Conservation (phyloP, 768 basidiomycete genomes). For the Kwoniella dendrophila region DNA sequence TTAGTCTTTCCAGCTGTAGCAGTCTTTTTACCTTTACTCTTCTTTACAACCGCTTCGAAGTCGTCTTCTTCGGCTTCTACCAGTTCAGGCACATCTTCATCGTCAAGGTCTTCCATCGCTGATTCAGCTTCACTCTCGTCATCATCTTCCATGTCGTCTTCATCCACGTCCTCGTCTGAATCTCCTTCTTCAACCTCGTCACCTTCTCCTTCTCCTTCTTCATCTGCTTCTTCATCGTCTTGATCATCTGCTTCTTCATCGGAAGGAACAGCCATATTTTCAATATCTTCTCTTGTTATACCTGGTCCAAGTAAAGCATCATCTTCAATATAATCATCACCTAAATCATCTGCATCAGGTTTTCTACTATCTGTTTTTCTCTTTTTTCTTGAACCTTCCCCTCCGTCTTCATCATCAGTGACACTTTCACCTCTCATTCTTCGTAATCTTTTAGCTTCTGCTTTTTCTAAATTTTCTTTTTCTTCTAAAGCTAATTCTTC, state of each 20-base stretch:
- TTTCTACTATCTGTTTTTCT: constrained; percentile 58
- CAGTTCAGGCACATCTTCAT: constrained; percentile 17
- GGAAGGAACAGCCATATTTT: constrained; percentile 42
- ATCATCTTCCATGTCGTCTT: constrained; percentile 57
- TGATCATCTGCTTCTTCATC: constrained; percentile 56
- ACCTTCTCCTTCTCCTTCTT: constrained; percentile 50
- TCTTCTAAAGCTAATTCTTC: constrained; percentile 88
- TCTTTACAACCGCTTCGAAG: constrained; percentile 24
- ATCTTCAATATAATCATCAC: constrained; percentile 69
- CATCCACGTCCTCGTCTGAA: constrained; percentile 56
- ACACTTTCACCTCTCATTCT: constrained; percentile 83
- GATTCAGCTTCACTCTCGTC: constrained; percentile 43
- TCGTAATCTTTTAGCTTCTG: constrained; percentile 72
- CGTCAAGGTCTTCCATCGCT: constrained; percentile 50
- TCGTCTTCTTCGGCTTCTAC: constrained; percentile 20
- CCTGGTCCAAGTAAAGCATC: constrained; percentile 44
- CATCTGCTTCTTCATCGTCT: constrained; percentile 27
- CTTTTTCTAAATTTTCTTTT: constrained; percentile 80
- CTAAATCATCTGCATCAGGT: constrained; percentile 80
- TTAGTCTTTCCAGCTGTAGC: constrained; percentile 49
- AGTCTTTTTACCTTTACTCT: constrained; percentile 29
- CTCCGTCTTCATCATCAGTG: constrained; percentile 66
- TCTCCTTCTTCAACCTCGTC: constrained; percentile 54
- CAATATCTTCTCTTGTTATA: constrained; percentile 56
- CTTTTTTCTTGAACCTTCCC: constrained; percentile 37